These are phyloP conservation scores for Penicillium atrosanguineum DNA, from an alignment of 495 filamentous ascomycete species.

Conservation along the genomic window DNA sequence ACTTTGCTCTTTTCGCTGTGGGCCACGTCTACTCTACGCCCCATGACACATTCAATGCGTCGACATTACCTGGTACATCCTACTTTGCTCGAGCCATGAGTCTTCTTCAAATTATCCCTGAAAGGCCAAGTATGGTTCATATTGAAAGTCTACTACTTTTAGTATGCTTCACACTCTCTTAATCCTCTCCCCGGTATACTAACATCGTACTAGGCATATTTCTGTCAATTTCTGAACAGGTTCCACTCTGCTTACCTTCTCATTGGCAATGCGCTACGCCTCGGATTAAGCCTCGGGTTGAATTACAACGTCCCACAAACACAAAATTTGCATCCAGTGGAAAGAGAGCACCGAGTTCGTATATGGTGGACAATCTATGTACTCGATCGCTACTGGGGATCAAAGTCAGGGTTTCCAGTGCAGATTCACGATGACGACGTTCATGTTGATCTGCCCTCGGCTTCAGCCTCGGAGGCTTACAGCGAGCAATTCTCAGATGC, in stretches of 20 bases:
- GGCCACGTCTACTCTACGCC: slow-evolving; percentile 32
- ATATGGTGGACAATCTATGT: too few species aligned
- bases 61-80: slow-evolving; percentile 29
- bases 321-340: slow-evolving; percentile 24
- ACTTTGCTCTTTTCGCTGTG: slow-evolving; percentile 39
- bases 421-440: too few species aligned
- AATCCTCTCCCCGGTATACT: too few species aligned
- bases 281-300: slow-evolving; percentile 34
- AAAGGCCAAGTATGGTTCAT: slow-evolving; percentile 36
- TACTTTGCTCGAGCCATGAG: slow-evolving; percentile 36
- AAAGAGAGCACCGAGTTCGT: too few species aligned
- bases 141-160: slow-evolving; percentile 36
- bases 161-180: too few species aligned
- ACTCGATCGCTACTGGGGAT: too few species aligned
- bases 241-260: slow-evolving; percentile 36
- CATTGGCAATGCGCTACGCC: slow-evolving; percentile 35
- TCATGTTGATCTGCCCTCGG: slow-evolving; percentile 20
- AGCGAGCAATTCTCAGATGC: slow-evolving; percentile 33
- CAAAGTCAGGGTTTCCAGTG: too few species aligned
- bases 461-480: slow-evolving; percentile 19
- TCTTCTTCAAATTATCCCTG: slow-evolving; percentile 33
- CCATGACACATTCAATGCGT: slow-evolving; percentile 19
- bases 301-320: slow-evolving; percentile 39
- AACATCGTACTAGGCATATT: slow-evolving; percentile 24
- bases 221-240: slow-evolving; percentile 39